phyloP scores from a whole-genome alignment of 495 filamentous ascomycete species.

The Talaromyces trachyspermus region DNA sequence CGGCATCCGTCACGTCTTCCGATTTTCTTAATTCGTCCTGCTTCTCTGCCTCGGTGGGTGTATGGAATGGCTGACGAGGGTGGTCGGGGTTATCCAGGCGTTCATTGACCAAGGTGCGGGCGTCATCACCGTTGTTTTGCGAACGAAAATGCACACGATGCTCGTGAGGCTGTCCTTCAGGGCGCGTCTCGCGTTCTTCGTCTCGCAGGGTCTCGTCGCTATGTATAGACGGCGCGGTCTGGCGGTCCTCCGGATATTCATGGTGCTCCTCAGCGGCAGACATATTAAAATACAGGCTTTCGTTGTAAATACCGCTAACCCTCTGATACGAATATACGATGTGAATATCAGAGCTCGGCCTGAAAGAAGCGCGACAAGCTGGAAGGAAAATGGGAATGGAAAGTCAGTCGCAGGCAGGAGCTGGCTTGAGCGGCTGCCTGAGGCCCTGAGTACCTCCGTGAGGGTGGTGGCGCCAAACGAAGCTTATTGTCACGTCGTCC shows the following conservation, averaged over 20 bases:
- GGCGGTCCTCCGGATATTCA: constrained; percentile 5
- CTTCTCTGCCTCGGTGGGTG: background rate
- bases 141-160: constrained; percentile 8
- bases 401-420: too few species aligned
- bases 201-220: constrained; percentile 6
- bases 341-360: too few species aligned
- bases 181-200: background rate
- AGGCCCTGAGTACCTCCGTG: too few species aligned
- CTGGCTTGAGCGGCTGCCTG: too few species aligned
- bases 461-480: too few species aligned
- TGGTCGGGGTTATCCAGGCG: constrained; percentile 3
- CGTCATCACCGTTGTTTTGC: background rate
- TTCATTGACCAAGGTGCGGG: background rate
- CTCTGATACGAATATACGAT: too few species aligned
- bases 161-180: background rate
- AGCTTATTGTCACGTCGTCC: too few species aligned
- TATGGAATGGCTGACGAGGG: constrained; percentile 8
- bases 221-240: background rate
- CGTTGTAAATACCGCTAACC: too few species aligned
- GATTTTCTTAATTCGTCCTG: background rate
- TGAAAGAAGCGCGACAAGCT: too few species aligned
- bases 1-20: constrained; percentile 3
- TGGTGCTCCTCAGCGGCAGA: constrained; percentile 8
- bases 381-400: too few species aligned
- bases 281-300: too few species aligned